Base-by-base conservation (phyloP, 192 early-diverging fungal species). In the Umbelopsis vinacea region DNA sequence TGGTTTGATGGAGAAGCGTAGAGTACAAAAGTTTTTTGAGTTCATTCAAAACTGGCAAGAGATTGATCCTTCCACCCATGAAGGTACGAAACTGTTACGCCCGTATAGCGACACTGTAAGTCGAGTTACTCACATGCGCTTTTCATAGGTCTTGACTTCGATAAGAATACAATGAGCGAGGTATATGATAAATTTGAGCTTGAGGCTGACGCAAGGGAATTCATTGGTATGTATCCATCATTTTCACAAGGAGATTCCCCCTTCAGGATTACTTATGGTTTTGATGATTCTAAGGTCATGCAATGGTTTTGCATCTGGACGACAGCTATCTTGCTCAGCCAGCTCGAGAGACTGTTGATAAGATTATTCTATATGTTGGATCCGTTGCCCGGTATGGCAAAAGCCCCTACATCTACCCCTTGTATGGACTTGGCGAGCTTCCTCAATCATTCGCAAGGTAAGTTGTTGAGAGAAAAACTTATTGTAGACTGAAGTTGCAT, bases 321-420 rank as follows among this genome's bases (percentile, higher is more conserved):
- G 97, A 99, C 74, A 78, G 80, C 57, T 94, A 92, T 76, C 83
- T 91, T 72, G 67, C 57, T 52, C 76, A 85, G 53, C 82, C 90
- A 76, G 96, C 95, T 24, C 85, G 87, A 48, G 93, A 93, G 35
- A 96, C 95, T 29, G 92, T 94, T 77, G 90, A 95, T 77, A 90
- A 91, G 54, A 93, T 98, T 69, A 91, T 93, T 73, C 84, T 99
- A 75, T 99, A 99, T 80, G 90, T 94, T 76, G 90, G 86, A 52
- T 98, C 96, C 6, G 90, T 98, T 66, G 91, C 94, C 12, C 90
- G 95, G 43, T 96, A 95, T 76, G 96, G 96, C 72, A 95, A 94
- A 85, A 92, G 89, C 73, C 98, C 98, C 43, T 99, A 98, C 82
- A 97, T 99, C 76, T 99, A 99, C 83, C 98, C 97, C 69, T 85